Evolutionary conservation across 305 asterid genomes (phyloP).

Genomic region (Fraxinus paxiana): DNA sequence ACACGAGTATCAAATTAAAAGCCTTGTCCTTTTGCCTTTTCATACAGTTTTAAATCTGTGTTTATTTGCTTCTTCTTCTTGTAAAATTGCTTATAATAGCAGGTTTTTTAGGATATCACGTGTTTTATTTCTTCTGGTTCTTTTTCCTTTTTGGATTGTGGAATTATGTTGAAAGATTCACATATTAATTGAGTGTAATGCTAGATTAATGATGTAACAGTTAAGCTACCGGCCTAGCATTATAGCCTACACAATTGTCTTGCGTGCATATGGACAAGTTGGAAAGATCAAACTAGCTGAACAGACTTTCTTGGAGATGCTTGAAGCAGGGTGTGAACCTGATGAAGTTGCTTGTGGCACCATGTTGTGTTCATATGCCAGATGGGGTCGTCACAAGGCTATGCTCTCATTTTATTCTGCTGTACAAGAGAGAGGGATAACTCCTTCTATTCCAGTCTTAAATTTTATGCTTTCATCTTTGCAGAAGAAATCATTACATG

Average conservation of each 20-base stretch:
- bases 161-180: slow-evolving; percentile 1
- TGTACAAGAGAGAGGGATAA: slow-evolving; percentile 65
- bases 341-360: slow-evolving; percentile 98
- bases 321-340: slow-evolving; percentile 87
- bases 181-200: slow-evolving; percentile 63
- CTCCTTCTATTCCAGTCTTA: slow-evolving; percentile 58
- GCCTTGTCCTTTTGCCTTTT: background rate
- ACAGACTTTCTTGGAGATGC: slow-evolving; percentile 88
- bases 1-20: background rate
- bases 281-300: slow-evolving; percentile 89
- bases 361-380: slow-evolving; percentile 83
- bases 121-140: background rate
- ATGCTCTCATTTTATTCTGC: slow-evolving; percentile 91
- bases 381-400: slow-evolving; percentile 83
- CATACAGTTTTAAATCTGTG: background rate
- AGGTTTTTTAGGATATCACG: background rate
- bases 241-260: slow-evolving; percentile 70
- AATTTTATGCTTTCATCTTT: slow-evolving; percentile 93
- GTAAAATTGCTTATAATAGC: background rate
- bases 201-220: slow-evolving; percentile 76
- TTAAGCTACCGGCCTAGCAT: slow-evolving; percentile 88
- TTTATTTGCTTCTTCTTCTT: background rate
- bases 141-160: background rate
- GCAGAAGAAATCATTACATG: slow-evolving; percentile 74
- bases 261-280: slow-evolving; percentile 85